Base-by-base conservation (phyloP, 139 green algal species). In the Diplosphaera chodatii region DNA sequence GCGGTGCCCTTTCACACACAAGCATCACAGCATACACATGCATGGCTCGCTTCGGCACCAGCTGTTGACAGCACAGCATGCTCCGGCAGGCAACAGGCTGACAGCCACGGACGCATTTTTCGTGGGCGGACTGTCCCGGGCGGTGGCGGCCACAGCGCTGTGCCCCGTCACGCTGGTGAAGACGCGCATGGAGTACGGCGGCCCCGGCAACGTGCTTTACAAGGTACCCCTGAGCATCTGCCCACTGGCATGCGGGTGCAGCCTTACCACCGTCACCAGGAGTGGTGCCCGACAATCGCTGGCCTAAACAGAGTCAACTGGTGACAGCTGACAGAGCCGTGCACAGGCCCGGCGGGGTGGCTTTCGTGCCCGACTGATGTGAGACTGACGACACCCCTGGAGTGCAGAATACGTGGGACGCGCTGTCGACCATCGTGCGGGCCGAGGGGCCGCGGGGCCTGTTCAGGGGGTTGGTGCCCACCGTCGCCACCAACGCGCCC, bases 101-200 rank as follows among this genome's bases (percentile, higher is more conserved):
- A 64, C 41, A 8, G 29, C 34, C 31, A 56, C 32, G 4, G 72
- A 68, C 25, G 55, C 70, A 15, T 72, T 74, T 4, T 5, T 70
- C 31, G 70, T 63, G 28, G 84, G 84, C 16, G 88, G 91, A 18
- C 27, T 89, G 4, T 85, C 93, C 0, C 78, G 94, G 25, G 88
- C 81, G 0, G 68, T 95, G 55, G 87, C 90, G 10, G 88, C 91
- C 23, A 75, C 90, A 1, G 74, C 91, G 6, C 81, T 96, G 41
- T 94, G 85, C 34, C 95, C 95, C 16, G 72, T 98, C 23, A 97
- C 91, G 1, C 80, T 99, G 37, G 84, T 99, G 18, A 99, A 99
- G 71, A 99, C 95, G 0, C 80, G 93, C 29, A 96, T 98, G 90
- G 95, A 99, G 80, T 95, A 94, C 66, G 68, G 66, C 1, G 72